Base-by-base conservation (phyloP, 805 yeast species). In the Kluyveromyces aestuarii region DNA sequence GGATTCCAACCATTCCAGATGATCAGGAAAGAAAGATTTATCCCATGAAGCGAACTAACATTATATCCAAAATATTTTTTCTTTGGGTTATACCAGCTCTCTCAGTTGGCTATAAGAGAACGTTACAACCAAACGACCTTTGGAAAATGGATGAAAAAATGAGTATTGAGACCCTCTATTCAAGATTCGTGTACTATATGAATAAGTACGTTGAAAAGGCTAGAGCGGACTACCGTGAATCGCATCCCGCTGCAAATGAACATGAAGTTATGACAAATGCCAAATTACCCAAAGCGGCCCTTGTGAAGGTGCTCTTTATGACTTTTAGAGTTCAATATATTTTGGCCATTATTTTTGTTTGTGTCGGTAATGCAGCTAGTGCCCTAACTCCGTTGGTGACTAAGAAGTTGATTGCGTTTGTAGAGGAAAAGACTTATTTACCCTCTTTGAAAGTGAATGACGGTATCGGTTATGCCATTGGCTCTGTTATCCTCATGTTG, bases 401-500 rank as follows among this genome's bases (percentile, higher is more conserved):
- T 3, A 77, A 80, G 61, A 72, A 76, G 37, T 69, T 88, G 50
- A 84, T 87, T 52, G 71, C 70, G 40, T 85, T 77, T 55, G 85
- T 86, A n/a, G 79, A 76, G 53, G 59, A 61, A 44, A 73, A 75
- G 46, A 74, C 76, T 8, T 59, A 63, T 25, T 76, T 77, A 8
- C 64, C 73, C 13, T 66, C 60, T 33, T 55, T 65, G 25, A 62
- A 70, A 9, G 67, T 70, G 48, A 82, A 80, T 35, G 70, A 67
- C 40, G 96, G 96, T 50, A 72, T 85, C 17, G 96, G 93, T 8
- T 84, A 78, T 55, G 83, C 90, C 8, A 67, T 88, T 44, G 95
- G 90, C 17, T 72, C 85, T 10, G 74, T 81, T 40, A 54, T 70
- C 1, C 69, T 89, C 63, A 76, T 84, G 55, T 53, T 77, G 16